Conservation (phyloP, 805 yeast species). For the Hanseniaspora mollemarum region DNA sequence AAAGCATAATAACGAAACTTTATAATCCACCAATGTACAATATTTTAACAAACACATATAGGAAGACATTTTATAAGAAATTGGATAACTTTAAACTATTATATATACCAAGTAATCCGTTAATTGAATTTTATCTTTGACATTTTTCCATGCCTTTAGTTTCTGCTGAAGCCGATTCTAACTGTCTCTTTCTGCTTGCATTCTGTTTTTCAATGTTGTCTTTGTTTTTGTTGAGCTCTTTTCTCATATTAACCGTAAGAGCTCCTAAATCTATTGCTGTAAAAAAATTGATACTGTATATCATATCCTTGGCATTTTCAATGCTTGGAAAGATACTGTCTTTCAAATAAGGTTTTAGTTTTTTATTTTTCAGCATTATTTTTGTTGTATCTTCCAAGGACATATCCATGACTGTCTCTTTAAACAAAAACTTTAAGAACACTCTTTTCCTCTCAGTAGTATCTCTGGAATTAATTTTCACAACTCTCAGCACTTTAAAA, state of each 20-base stretch:
- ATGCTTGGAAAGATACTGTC: slow-evolving; percentile 52
- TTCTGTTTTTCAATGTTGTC: slow-evolving; percentile 19
- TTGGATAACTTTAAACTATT: background rate
- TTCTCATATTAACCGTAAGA: slow-evolving; percentile 74
- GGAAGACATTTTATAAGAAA: background rate
- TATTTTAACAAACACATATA: background rate
- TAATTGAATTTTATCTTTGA: too few species aligned
- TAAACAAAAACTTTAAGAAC: slow-evolving; percentile 66
- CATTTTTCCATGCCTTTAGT: too few species aligned
- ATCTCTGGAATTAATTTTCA: slow-evolving; percentile 54
- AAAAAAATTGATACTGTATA: slow-evolving; percentile 79
- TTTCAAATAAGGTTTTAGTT: slow-evolving; percentile 35
- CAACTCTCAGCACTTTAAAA: slow-evolving; percentile 46
- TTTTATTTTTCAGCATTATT: slow-evolving; percentile 43
- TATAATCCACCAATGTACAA: too few species aligned
- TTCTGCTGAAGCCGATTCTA: too few species aligned
- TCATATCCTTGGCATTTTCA: slow-evolving; percentile 34
- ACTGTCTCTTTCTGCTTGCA: background rate
- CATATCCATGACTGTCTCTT: slow-evolving; percentile 67
- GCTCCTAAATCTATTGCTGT: slow-evolving; percentile 86
- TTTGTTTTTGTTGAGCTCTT: slow-evolving; percentile 30
- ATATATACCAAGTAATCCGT: background rate
- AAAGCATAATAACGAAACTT: too few species aligned
- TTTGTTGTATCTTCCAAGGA: slow-evolving; percentile 39
- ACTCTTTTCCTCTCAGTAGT: slow-evolving; percentile 76